These are phyloP conservation scores for Achaetomium macrosporum DNA, from an alignment of 2,329 filamentous ascomycete genomes.

Conservation along the genomic window DNA sequence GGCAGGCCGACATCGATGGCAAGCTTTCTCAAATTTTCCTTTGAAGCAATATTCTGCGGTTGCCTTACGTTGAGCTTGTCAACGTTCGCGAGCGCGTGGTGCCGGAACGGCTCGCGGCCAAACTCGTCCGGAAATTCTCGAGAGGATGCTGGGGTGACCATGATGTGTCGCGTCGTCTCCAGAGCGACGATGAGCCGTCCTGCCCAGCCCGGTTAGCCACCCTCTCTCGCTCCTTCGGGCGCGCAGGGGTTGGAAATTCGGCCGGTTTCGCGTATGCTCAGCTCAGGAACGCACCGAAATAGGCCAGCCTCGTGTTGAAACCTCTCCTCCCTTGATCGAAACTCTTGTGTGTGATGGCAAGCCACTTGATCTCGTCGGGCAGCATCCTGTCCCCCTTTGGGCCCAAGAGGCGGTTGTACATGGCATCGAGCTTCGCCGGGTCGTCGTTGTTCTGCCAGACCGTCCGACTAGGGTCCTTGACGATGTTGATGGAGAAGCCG, in stretches of 20 bases:
- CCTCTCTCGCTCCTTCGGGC: not conserved
- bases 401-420: slow-evolving; percentile 73
- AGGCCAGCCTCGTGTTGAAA: slow-evolving; percentile 90
- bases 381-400: slow-evolving; percentile 65
- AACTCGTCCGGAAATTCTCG: slow-evolving; percentile 26
- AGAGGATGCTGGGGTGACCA: slow-evolving; percentile 13
- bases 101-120: slow-evolving; percentile 59
- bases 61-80: slow-evolving; percentile 61
- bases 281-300: slow-evolving; percentile 57
- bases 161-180: slow-evolving; percentile 22
- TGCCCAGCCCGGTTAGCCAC: slow-evolving; percentile 9
- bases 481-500: slow-evolving; percentile 52
- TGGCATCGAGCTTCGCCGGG: slow-evolving; percentile 65
- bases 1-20: slow-evolving; percentile 65
- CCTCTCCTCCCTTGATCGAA: slow-evolving; percentile 92
- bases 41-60: slow-evolving; percentile 57
- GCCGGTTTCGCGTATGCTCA: not conserved
- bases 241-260: not conserved
- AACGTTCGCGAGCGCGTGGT: slow-evolving; percentile 66
- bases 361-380: slow-evolving; percentile 90
- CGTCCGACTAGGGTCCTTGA: slow-evolving; percentile 47
- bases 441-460: slow-evolving; percentile 69
- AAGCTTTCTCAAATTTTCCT: slow-evolving; percentile 60
- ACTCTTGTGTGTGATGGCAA: slow-evolving; percentile 95
- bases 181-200: slow-evolving; percentile 26